Evolutionary conservation across 768 basidiomycete genomes (phyloP).

Genomic region (Amanita inopinata): DNA sequence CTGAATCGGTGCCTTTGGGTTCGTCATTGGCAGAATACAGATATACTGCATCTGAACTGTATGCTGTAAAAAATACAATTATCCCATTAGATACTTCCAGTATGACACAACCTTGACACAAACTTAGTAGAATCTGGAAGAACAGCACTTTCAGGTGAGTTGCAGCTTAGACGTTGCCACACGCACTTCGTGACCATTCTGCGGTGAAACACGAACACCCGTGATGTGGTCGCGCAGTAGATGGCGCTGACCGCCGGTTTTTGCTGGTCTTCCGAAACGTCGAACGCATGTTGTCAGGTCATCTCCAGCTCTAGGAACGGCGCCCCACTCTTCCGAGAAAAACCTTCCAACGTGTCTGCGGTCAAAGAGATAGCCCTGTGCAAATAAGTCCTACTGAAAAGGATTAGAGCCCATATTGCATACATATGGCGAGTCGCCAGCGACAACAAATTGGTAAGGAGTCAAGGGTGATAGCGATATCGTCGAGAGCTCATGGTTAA

Average conservation of each 20-base stretch:
- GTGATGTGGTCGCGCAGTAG: slow-evolving; percentile 55
- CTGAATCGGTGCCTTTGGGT: slow-evolving; percentile 22
- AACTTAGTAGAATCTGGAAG: slow-evolving; percentile 54
- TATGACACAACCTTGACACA: slow-evolving; percentile 17
- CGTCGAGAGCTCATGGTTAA: slow-evolving; percentile 60
- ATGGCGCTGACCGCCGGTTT: slow-evolving; percentile 18
- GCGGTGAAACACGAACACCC: slow-evolving; percentile 59
- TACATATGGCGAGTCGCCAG: slow-evolving; percentile 71
- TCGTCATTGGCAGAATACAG: slow-evolving; percentile 67
- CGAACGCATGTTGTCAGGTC: slow-evolving; percentile 72
- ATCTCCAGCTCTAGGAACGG: slow-evolving; percentile 29
- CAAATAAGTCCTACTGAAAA: slow-evolving; percentile 7
- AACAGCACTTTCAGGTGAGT: neutral
- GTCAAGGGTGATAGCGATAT: slow-evolving; percentile 69
- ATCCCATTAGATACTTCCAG: slow-evolving; percentile 1
- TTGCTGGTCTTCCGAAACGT: slow-evolving; percentile 50
- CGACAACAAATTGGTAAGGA: slow-evolving; percentile 80
- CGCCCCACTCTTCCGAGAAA: slow-evolving; percentile 64
- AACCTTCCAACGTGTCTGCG: slow-evolving; percentile 59
- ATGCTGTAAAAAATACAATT: slow-evolving; percentile 37
- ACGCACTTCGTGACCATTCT: slow-evolving; percentile 68
- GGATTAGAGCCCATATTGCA: slow-evolving; percentile 18
- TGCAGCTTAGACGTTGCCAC: slow-evolving; percentile 3
- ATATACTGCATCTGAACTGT: slow-evolving; percentile 63
- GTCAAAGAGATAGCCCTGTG: slow-evolving; percentile 75